These are phyloP conservation scores for Russula sp. DNA, from an alignment of 768 basidiomycete genomes.

Conservation along the genomic window DNA sequence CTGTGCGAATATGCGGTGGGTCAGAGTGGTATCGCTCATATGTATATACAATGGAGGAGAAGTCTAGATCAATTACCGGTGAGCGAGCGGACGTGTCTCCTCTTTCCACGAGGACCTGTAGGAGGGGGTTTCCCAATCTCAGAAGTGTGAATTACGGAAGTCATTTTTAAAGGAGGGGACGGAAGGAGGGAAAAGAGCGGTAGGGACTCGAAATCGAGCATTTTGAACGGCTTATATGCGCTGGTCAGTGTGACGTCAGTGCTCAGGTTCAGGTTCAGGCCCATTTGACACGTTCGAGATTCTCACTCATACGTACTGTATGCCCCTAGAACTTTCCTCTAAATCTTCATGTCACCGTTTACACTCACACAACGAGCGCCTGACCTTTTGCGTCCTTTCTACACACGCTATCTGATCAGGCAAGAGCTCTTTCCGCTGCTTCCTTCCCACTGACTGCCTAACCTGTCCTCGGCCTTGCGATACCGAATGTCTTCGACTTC, in stretches of 20 bases:
- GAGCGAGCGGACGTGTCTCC: conserved; percentile 31
- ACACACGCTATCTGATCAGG: conserved; percentile 12
- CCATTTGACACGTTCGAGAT: not conserved
- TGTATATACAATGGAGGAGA: too few relatives aligned
- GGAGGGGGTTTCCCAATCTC: conserved; percentile 15
- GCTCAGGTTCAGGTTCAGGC: not conserved
- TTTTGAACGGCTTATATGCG: conserved; percentile 15
- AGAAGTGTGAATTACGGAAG: conserved; percentile 9
- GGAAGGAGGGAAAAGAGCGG: not conserved
- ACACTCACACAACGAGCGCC: too few relatives aligned
- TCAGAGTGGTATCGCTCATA: not conserved
- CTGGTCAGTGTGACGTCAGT: conserved; percentile 11
- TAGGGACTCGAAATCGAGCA: not conserved
- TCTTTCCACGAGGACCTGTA: conserved; percentile 1
- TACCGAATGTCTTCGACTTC: not conserved
- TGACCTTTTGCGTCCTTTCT: not conserved
- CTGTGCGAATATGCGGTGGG: conserved; percentile 33
- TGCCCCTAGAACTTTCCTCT: too few relatives aligned
- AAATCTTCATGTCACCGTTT: not conserved
- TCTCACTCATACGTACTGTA: not conserved
- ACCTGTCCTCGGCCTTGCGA: not conserved
- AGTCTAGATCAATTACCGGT: conserved; percentile 40
- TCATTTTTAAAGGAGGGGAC: conserved; percentile 4
- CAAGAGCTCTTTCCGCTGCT: not conserved
- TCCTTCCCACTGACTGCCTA: not conserved